Evolutionary conservation across 2,329 filamentous ascomycete species (phyloP), one percentile per base, ranked within the genome.

Genomic region (Thelonectria blattea): DNA sequence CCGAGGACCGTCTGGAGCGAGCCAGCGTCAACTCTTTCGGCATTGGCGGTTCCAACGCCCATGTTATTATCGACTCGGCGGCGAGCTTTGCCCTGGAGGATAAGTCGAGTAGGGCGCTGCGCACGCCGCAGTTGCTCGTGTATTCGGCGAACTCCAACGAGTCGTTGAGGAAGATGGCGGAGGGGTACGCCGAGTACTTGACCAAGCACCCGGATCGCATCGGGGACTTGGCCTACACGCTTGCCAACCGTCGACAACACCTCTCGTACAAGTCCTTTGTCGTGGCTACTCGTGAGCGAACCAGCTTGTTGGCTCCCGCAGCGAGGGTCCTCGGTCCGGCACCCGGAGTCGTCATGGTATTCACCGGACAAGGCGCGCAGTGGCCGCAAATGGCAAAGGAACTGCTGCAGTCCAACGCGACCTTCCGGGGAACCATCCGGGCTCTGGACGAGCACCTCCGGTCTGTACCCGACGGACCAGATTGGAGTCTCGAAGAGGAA

Each of bases 11-110:
- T 1, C 10, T 14, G 0, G 67, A 72, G 37, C 64, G 74, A 5
- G 63, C 73, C 7, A 71, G 71, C 45, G 65, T 79, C 24, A 78
- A 77, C 62, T 72, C 65, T 7, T 79, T 77, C 60, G 76, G 77
- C 3, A 73, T 73, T 41, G 77, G 77, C 0, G 76, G 77, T 1
- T 62, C 73, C 11, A 78, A 78, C 53, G 75, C 69, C 2, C 76
- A 78, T 48, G 71, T 60, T 0, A 73, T 58, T 22, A 14, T 58
- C 9, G 49, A 58, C 34, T 52, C 49, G 45, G 49, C 49, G 22
- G 22, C 15, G 49, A 22, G 22, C 34, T 24, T n/a, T n/a, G 1
- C 30, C 4, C 12, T 20, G 22, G 14, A 49, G 41, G 7, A 17
- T 14, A 18, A 18, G 27, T 20, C 45, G 34, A 46, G n/a, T 30